Base-by-base conservation (phyloP, 2,329 filamentous ascomycete species). In the Periglandula ipomoeae region DNA sequence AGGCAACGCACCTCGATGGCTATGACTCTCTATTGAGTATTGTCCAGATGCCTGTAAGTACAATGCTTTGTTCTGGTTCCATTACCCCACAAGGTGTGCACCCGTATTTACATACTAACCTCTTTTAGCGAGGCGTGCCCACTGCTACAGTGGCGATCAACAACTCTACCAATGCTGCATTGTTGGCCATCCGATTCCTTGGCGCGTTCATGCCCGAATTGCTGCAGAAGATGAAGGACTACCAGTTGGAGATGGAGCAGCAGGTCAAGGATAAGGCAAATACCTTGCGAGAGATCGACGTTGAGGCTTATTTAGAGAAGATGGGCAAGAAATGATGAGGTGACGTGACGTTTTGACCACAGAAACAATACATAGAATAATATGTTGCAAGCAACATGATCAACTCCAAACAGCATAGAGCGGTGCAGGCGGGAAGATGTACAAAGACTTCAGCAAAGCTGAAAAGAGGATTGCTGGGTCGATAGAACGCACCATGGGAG, bases 91-190 rank as follows among this genome's bases (percentile, higher is more conserved):
- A 10, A 30, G 13, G n/a, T 30, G 17, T n/a, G n/a, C n/a, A n/a
- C n/a, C 30, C 71, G 38, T 15, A n/a, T 17, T 34, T 34, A n/a
- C n/a, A n/a, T 13, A 40, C 42, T 24, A 30, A 43, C 61, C 56
- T 64, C 10, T 5, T 30, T 44, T 53, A 67, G 63, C 67, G 76
- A 58, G 85, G 85, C 11, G 78, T 84, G 44, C 86, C 86, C 9
- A 82, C 84, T 13, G 85, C 85, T 5, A 89, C 85, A 0, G 84
- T 90, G 3, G 85, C 81, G 10, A 88, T 89, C 64, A 87, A 88
- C 65, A 89, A 89, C 67, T 85, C 82, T 22, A 84, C 84, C 48
- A 90, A 89, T 58, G 86, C 86, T 0, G 85, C 81, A 0, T 70
- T 89, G 17, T 67, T 88, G n/a, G 85, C 85, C 0, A 75, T 84